Evolutionary conservation across 352 stramenopile species (phyloP).

Genomic region (Thraustotheca clavata): DNA sequence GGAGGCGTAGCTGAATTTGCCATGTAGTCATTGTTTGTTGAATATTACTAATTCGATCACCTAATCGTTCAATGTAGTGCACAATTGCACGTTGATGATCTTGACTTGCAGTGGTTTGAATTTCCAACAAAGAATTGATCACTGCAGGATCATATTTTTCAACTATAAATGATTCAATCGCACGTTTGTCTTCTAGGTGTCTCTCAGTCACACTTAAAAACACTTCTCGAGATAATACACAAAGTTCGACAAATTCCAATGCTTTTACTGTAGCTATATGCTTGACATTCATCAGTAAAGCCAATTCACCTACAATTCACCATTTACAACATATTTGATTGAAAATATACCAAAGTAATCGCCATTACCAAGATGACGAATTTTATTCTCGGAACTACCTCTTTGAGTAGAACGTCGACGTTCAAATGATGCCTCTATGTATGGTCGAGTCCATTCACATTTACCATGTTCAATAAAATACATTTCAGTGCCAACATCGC

Average conservation of each 20-base stretch:
- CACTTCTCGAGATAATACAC: conserved; percentile 56
- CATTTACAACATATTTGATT: not conserved
- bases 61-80: not conserved
- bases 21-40: not conserved
- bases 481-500: conserved; percentile 81
- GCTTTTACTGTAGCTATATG: conserved; percentile 64
- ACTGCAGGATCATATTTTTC: conserved; percentile 76
- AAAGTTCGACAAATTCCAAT: conserved; percentile 62
- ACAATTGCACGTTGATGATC: not conserved
- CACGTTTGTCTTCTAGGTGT: conserved; percentile 64
- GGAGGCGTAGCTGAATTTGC: not conserved
- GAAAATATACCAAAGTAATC: conserved; percentile 49
- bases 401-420: no score
- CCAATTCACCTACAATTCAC: conserved; percentile 44
- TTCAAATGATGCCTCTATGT: not conserved
- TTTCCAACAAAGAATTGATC: conserved; percentile 62
- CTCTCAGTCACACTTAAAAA: conserved; percentile 69
- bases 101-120: conserved; percentile 5
- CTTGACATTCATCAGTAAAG: conserved; percentile 79
- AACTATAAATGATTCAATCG: conserved; percentile 83
- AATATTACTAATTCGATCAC: not conserved
- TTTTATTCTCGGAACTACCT: not conserved
- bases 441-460: conserved; percentile 73
- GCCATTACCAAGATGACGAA: conserved; percentile 34
- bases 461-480: conserved; percentile 78